These are phyloP conservation scores for Orbilia oligospora DNA, from an alignment of 2,329 filamentous ascomycete species.

Conservation along the genomic window DNA sequence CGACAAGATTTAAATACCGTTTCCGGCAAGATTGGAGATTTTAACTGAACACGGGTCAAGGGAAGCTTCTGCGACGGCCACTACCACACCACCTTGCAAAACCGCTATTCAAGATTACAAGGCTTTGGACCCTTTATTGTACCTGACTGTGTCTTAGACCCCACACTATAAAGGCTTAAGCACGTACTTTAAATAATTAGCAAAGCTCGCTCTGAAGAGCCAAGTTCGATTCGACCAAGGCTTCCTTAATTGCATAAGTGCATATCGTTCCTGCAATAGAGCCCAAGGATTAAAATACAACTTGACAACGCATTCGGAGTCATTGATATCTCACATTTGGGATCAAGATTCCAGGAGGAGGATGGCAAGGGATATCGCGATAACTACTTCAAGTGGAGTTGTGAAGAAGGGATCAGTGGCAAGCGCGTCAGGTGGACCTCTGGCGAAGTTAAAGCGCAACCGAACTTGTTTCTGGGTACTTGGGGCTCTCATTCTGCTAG, in stretches of 20 bases:
- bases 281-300: slow-evolving; percentile 29
- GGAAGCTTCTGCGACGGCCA: slow-evolving; percentile 21
- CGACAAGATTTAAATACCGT: slow-evolving; percentile 34
- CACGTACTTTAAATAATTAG: background rate
- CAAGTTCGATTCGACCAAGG: slow-evolving; percentile 6
- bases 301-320: slow-evolving; percentile 43
- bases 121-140: slow-evolving; percentile 37
- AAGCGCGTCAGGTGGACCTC: slow-evolving; percentile 26
- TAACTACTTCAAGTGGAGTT: slow-evolving; percentile 45
- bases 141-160: slow-evolving; percentile 23
- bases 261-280: slow-evolving; percentile 4
- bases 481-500: slow-evolving; percentile 10
- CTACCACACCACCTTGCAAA: slow-evolving; percentile 21
- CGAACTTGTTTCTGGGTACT: slow-evolving; percentile 34
- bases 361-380: slow-evolving; percentile 43
- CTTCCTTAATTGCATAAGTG: background rate
- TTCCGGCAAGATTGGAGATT: slow-evolving; percentile 47
- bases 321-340: background rate
- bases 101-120: slow-evolving; percentile 4
- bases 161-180: slow-evolving; percentile 20
- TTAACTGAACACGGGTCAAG: slow-evolving; percentile 43
- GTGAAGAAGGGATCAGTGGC: slow-evolving; percentile 49
- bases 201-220: background rate
- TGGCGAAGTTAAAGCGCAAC: slow-evolving; percentile 35
- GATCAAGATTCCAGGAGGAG: background rate